Conservation (phyloP, 2,329 filamentous ascomycete genomes). For the Hymenoscyphus fructigenus region DNA sequence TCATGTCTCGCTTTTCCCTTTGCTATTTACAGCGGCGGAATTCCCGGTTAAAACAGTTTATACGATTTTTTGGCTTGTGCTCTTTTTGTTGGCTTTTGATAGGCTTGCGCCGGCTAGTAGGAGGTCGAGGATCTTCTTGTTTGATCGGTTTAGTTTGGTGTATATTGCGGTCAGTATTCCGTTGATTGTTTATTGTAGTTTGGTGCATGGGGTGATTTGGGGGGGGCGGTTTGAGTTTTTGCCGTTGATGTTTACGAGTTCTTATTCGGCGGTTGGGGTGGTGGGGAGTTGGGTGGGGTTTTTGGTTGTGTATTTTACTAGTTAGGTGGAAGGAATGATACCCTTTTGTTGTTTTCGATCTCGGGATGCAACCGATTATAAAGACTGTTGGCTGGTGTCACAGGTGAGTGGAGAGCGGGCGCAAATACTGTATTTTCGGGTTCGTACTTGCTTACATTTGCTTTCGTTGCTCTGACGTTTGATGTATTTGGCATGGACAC, state of each 20-base stretch:
- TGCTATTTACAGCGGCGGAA: constrained; percentile 88
- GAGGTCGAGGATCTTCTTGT: constrained; percentile 78
- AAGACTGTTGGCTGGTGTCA: too few species aligned
- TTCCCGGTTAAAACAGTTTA: constrained; percentile 94
- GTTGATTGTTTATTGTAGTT: constrained; percentile 81
- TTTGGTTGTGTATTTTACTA: constrained; percentile 81
- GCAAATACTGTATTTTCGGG: too few species aligned
- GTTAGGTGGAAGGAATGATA: constrained; percentile 26
- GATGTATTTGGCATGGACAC: too few species aligned
- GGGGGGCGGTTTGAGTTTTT: constrained; percentile 83
- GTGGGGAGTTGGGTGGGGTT: constrained; percentile 95
- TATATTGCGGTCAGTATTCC: constrained; percentile 91
- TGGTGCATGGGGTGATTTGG: constrained; percentile 81
- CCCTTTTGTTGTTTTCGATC: constrained; percentile 9
- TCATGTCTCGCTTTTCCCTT: constrained; percentile 90
- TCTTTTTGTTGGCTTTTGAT: constrained; percentile 86
- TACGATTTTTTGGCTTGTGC: constrained; percentile 85
- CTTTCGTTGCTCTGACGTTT: too few species aligned
- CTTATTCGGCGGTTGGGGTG: constrained; percentile 91
- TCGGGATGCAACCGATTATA: too few species aligned
- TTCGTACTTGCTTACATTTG: too few species aligned
- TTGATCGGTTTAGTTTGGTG: constrained; percentile 85
- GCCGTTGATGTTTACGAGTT: constrained; percentile 95
- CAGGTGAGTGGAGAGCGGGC: too few species aligned
- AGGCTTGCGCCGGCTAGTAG: constrained; percentile 80